Evolutionary conservation across 495 filamentous ascomycete genomes (phyloP), one percentile per base, ranked within the genome.

Genomic region (Aspergillus haitiensis): DNA sequence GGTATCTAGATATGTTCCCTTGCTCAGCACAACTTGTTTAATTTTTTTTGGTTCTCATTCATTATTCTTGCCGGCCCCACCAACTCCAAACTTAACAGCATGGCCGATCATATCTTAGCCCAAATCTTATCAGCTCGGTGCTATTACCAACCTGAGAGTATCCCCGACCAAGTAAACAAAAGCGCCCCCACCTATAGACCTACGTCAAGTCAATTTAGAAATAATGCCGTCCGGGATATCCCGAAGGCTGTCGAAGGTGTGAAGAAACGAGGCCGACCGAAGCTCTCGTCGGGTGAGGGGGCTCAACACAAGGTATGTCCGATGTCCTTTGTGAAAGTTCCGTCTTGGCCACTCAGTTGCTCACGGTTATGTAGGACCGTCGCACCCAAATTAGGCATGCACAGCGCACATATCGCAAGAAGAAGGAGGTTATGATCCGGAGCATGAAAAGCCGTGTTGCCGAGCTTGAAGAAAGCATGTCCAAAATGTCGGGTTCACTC

Each of bases 361-460:
- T 36, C 33, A 49, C 7, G 12, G 15, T 31, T 40, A 18, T 40
- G 16, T 54, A 75, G 72, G 70, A 70, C 60, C 87, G 92, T 39
- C 83, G 92, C 49, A 91, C 90, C 7, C 92, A 96, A 72, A 92
- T 96, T 57, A 85, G 92, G 39, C 82, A 92, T 52, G 92, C 92
- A 6, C 92, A 96, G 63, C 80, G 91, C 47, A 91, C 92, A 0
- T 96, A 96, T 66, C 84, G 92, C 13, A 82, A 88, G 62, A 86
- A 91, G 32, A 96, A 95, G 71, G 92, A 96, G 67, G 86, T 81
- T 27, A 90, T 88, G 0, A 92, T 96, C 48, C 81, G 83, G 13
- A 82, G 85, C 1, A 79, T 95, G 18, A 85, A 88, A 57, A 79
- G 81, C 16, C 81, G 85, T 45, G 88, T 93, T n/a, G 71, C 84